A percentile compares a stretch with the other conserved stretches of the same genome.
Conservation (phyloP, 2,329 filamentous ascomycete species). For the Alternaria angustiovoidea region DNA sequence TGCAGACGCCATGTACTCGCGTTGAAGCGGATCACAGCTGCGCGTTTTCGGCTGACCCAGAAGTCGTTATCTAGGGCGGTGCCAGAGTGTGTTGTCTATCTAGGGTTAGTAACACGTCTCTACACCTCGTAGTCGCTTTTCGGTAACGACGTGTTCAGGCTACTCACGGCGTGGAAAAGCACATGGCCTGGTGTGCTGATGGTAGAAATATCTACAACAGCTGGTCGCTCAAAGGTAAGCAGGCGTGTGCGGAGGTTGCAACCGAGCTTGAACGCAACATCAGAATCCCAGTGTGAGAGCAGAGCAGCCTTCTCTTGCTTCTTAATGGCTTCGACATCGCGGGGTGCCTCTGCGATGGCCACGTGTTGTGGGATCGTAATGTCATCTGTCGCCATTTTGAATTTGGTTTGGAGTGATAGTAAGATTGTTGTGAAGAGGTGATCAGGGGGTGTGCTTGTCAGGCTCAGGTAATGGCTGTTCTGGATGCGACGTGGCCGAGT, state of each 20-base stretch:
- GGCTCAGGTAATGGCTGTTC: background rate
- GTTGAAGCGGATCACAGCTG: slow-evolving; percentile 74
- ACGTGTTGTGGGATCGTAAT: slow-evolving; percentile 32
- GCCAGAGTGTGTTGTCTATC: slow-evolving; percentile 64
- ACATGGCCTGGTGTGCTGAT: slow-evolving; percentile 64
- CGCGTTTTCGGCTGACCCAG: slow-evolving; percentile 72
- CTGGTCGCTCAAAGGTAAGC: slow-evolving; percentile 60
- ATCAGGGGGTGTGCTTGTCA: background rate
- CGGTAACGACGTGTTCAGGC: too few species aligned
- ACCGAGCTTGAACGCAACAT: slow-evolving; percentile 70
- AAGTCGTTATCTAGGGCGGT: slow-evolving; percentile 73
- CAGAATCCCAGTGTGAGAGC: slow-evolving; percentile 64
- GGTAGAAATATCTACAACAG: slow-evolving; percentile 69
- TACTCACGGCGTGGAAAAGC: slow-evolving; percentile 69
- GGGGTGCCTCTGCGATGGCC: slow-evolving; percentile 33
- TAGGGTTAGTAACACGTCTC: background rate
- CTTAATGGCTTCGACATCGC: slow-evolving; percentile 48
- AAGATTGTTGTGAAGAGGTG: background rate
- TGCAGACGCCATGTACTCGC: slow-evolving; percentile 74
- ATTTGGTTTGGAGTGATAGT: background rate
- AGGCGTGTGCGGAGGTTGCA: slow-evolving; percentile 68
- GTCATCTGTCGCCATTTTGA: slow-evolving; percentile 19
- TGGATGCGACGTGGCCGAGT: background rate
- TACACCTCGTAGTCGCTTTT: background rate
- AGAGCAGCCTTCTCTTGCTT: slow-evolving; percentile 50